These are phyloP conservation scores for Microcyclosporella mali DNA, from an alignment of 2,329 filamentous ascomycete genomes.

Conservation along the genomic window DNA sequence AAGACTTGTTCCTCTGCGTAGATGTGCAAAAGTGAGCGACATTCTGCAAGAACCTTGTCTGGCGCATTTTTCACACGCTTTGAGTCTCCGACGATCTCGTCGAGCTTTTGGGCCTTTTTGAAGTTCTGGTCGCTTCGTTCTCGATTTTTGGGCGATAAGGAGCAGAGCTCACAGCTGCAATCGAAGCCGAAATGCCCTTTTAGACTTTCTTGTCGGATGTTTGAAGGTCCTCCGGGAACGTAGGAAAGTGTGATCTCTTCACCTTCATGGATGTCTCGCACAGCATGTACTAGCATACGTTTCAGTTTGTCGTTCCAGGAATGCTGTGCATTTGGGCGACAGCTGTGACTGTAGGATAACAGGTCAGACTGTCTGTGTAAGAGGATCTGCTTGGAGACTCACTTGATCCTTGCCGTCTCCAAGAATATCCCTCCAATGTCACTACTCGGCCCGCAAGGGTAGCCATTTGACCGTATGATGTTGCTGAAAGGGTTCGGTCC, in stretches of 20 bases:
- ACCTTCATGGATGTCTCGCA: slow-evolving; percentile 31
- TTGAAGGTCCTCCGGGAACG: slow-evolving; percentile 21
- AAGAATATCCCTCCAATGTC: slow-evolving; percentile 31
- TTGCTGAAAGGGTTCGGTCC: slow-evolving; percentile 25
- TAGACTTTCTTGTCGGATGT: slow-evolving; percentile 12
- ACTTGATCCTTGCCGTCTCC: slow-evolving; percentile 32
- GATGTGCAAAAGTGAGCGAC: slow-evolving; percentile 10
- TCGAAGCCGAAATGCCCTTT: slow-evolving; percentile 30
- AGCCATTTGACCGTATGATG: slow-evolving; percentile 31
- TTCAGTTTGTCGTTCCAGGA: slow-evolving; percentile 29
- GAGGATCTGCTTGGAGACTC: too few species aligned
- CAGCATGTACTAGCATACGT: slow-evolving; percentile 28
- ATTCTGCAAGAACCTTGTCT: slow-evolving; percentile 16
- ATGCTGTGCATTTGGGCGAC: slow-evolving; percentile 33
- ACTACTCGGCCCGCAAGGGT: slow-evolving; percentile 25
- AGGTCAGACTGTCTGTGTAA: too few species aligned
- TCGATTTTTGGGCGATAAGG: slow-evolving; percentile 30
- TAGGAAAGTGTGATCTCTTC: slow-evolving; percentile 37
- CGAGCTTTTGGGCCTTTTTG: slow-evolving; percentile 16
- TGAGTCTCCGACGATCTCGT: slow-evolving; percentile 20
- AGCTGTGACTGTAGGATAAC: slow-evolving; percentile 24
- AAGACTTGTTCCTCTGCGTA: slow-evolving; percentile 16
- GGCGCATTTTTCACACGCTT: slow-evolving; percentile 18
- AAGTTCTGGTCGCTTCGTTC: slow-evolving; percentile 27
- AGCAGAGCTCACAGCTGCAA: slow-evolving; percentile 35